These are phyloP conservation scores for Suillus discolor DNA, from an alignment of 768 basidiomycete genomes.

Conservation along the genomic window DNA sequence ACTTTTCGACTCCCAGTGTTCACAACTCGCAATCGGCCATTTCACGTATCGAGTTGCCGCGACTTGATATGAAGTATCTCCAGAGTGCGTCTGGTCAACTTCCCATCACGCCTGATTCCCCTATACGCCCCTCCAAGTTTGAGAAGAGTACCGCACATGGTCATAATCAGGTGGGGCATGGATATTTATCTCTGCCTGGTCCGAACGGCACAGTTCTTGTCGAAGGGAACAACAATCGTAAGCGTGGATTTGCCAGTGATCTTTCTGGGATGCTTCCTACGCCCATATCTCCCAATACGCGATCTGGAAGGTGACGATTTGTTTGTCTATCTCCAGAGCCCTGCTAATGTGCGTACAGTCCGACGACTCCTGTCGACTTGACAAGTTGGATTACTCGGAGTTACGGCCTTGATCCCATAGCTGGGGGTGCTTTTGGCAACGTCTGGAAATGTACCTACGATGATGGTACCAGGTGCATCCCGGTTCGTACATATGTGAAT, in stretches of 20 bases:
- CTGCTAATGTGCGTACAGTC: neutral
- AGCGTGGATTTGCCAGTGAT: neutral
- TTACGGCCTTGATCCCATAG: constrained; percentile 1
- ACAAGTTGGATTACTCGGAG: constrained; percentile 1
- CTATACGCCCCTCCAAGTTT: neutral
- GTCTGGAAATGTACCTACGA: constrained; percentile 14
- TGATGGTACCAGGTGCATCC: neutral
- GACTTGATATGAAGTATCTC: neutral
- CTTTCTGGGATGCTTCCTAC: constrained; percentile 5
- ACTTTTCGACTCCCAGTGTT: neutral
- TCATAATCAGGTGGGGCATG: neutral
- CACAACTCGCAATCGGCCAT: neutral
- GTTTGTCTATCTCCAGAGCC: neutral
- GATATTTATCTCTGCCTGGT: neutral
- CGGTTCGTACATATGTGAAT: constrained; percentile 4
- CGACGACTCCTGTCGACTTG: neutral
- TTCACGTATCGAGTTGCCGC: neutral
- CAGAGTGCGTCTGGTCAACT: neutral
- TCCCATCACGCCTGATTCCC: neutral
- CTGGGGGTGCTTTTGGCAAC: constrained; percentile 13
- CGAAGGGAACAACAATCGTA: neutral
- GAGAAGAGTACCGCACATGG: too few species aligned
- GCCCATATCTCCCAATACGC: neutral
- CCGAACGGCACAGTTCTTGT: too few species aligned
- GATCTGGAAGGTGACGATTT: neutral